Base-by-base conservation (phyloP, 2,329 filamentous ascomycete species). In the Arachnopeziza araneosa region DNA sequence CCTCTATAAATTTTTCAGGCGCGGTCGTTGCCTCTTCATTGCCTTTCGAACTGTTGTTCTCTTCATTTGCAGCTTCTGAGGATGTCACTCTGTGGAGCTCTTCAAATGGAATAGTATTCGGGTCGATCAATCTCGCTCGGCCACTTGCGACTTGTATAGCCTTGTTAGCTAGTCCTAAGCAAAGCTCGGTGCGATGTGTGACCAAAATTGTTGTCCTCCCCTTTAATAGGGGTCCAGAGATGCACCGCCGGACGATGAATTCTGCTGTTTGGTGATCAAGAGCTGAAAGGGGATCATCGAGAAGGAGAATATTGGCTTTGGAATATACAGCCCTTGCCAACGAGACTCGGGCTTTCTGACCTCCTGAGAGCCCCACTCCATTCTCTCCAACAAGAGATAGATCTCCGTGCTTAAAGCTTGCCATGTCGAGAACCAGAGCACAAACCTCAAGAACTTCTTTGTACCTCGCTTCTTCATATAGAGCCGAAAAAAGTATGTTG, bases 1-100 rank as follows among this genome's bases (percentile, higher is more conserved):
- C 89, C 68, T 92, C 87, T 52, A 92, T 86, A 68, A 93, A 93
- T 67, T 91, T 91, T 32, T 88, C 85, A 0, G 88, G 86, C 14
- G 85, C 76, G 0, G 83, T 10, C 58, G 55, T 8, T 65, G 60
- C 4, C 50, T 52, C n/a, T 23, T 55, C 48, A 8, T 49, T 17
- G n/a, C 49, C 30, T 7, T 55, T 22, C n/a, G 24, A 52, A 9
- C 14, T 36, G 14, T 70, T 62, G 7, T 73, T 66, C 3, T 78
- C 75, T 2, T 73, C 71, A 0, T 71, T 72, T 66, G 52, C 49
- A 23, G 59, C 63, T 7, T 69, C 63, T 1, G 65, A 63, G 1
- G 66, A 65, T 23, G 60, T 60, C 7, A 66, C 59, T 58, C 63
- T 54, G 19, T 65, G 58, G 4, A 67, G 54, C 14, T 59, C 56